Base-by-base conservation (phyloP, 148 eudicot genomes). In the Chenopodium quinoa region DNA sequence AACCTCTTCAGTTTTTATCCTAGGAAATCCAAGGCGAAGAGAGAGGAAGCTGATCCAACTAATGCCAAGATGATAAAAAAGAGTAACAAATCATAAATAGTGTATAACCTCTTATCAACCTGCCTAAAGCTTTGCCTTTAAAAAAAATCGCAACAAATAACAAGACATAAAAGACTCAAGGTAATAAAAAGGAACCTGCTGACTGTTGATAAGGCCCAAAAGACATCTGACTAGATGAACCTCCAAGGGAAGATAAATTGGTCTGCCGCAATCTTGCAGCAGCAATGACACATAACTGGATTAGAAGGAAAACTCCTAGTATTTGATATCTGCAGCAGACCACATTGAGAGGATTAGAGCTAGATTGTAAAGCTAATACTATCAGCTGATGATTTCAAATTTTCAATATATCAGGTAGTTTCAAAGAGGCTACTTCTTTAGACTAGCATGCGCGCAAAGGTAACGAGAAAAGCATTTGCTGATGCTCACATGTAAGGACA, bases 241-340 rank as follows among this genome's bases (percentile, higher is more conserved):
- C 87, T 62, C 94, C 84, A 82, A 94, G 77, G 76, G 97, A 86
- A 71, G 98, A 90, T 64, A 96, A 84, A 87, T 90, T 92, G 82
- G 91, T 90, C 48, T 94, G 92, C 27, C 99, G 83, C 73, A 96
- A 79, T 82, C 92, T 88, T 86, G 94, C 99, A 81, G 99, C 97
- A 84, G 91, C 92, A 86, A 96, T 82, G 76, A 96, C 93, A 86
- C 99, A 96, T 34, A 96, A 70, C 84, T 96, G 99, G 85, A 96
- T 85, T 78, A 96, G 79, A 78, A 96, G 95, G 82, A 96, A 96
- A 72, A 94, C 89, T 44, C 99, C 99, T 80, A 96, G 86, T 80
- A 96, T 96, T 87, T 96, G 99, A 89, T 96, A 96, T 86, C 99
- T 96, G 95, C 90, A 88, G 23, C 70, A 78, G 65, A 81, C 78